Evolutionary conservation across 768 basidiomycete species (phyloP).

Genomic region (Roridomyces roridus): DNA sequence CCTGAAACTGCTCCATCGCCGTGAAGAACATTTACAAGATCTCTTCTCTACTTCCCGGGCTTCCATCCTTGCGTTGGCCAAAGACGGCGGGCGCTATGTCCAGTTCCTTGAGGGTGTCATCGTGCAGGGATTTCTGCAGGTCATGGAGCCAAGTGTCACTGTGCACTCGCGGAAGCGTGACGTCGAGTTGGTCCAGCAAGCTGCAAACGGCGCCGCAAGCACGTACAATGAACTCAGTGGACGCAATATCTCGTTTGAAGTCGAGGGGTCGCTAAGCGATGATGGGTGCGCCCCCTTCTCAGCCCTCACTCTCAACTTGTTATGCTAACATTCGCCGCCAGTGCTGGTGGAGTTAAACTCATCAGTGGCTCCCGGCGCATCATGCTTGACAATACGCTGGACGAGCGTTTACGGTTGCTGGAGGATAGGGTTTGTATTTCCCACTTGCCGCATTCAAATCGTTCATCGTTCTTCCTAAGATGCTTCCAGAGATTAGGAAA

Average conservation of each 20-base stretch:
- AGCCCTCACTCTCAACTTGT: too few species aligned
- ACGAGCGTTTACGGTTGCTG: conserved; percentile 86
- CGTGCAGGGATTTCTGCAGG: conserved; percentile 84
- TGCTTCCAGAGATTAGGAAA: conserved; percentile 93
- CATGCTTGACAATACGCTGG: conserved; percentile 92
- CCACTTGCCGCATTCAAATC: too few species aligned
- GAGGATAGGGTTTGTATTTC: conserved; percentile 78
- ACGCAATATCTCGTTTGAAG: conserved; percentile 58
- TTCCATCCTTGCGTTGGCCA: conserved; percentile 64
- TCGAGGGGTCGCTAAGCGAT: conserved; percentile 67
- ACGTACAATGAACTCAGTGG: conserved; percentile 84
- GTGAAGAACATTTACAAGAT: conserved; percentile 91
- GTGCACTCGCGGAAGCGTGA: conserved; percentile 77
- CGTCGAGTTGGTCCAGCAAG: conserved; percentile 60
- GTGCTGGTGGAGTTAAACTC: conserved; percentile 90
- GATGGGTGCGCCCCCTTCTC: conserved; percentile 59
- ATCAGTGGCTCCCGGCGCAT: conserved; percentile 77
- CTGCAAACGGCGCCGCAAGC: conserved; percentile 66
- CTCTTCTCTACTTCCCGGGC: conserved; percentile 80
- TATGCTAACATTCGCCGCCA: too few species aligned
- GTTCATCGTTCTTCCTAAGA: conserved; percentile 54
- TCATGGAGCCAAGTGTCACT: conserved; percentile 77
- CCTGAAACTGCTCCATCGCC: conserved; percentile 84
- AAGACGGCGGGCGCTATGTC: conserved; percentile 72
- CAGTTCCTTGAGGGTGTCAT: conserved; percentile 87